These are phyloP conservation scores for Kandelia obovata DNA, from an alignment of 345 rosid species.

Conservation along the genomic window DNA sequence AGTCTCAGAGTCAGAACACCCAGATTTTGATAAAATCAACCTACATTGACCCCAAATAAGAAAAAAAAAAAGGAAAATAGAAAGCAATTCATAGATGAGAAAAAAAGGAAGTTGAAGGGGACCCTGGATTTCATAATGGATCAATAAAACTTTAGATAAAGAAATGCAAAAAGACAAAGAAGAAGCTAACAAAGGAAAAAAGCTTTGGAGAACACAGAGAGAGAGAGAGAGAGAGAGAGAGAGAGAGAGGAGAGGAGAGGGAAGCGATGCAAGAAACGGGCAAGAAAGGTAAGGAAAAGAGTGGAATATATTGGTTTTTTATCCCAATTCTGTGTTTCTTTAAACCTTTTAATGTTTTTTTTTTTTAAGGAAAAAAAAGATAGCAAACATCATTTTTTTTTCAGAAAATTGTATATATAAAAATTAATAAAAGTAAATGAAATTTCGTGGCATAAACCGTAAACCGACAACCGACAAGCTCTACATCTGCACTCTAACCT, in stretches of 20 bases:
- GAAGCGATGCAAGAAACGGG: background rate
- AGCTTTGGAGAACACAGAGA: background rate
- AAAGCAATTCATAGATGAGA: background rate
- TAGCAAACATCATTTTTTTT: background rate
- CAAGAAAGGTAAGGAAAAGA: background rate
- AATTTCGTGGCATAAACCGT: no score
- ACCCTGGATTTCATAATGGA: background rate
- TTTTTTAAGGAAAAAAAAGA: no score
- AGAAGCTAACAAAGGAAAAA: background rate
- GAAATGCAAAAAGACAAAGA: background rate
- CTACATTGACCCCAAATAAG: constrained; percentile 29
- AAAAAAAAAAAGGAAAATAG: constrained; percentile 5
- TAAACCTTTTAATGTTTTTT: no score
- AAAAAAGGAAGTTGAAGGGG: background rate
- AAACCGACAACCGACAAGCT: constrained; percentile 9
- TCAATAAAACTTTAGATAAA: background rate
- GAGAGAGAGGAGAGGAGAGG: background rate
- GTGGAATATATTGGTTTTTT: background rate
- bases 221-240: background rate
- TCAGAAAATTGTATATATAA: no score
- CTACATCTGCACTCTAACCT: constrained; percentile 10
- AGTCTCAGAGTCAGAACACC: constrained; percentile 20
- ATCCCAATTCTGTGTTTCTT: no score
- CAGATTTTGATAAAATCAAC: constrained; percentile 10
- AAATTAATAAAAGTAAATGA: no score